These are phyloP conservation scores for Penicillium brasilianum DNA, from an alignment of 2,329 filamentous ascomycete species.

Conservation along the genomic window DNA sequence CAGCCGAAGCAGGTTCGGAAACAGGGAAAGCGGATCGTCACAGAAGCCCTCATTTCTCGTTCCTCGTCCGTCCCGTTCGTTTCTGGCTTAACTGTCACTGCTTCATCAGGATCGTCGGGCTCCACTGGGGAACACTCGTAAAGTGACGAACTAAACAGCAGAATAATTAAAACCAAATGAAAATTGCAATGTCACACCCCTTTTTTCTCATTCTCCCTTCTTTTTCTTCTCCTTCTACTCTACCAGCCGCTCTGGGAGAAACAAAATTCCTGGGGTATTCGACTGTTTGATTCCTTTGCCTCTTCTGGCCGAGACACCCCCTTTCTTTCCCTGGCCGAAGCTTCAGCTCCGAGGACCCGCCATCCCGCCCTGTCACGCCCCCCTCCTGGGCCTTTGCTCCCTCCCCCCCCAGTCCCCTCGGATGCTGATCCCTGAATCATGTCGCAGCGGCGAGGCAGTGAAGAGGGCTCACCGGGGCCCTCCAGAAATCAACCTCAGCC, in stretches of 20 bases:
- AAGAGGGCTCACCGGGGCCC: slow-evolving; percentile 27
- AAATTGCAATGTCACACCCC: slow-evolving; percentile 2
- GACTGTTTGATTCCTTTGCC: not conserved
- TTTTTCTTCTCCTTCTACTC: slow-evolving; percentile 1
- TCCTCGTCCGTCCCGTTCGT: not conserved
- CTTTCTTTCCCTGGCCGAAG: slow-evolving; percentile 17
- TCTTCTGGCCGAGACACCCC: slow-evolving; percentile 18
- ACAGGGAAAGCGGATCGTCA: slow-evolving; percentile 4
- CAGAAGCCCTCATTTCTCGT: not conserved
- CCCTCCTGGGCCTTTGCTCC: slow-evolving; percentile 17
- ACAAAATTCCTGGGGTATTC: not conserved
- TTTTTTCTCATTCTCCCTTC: not conserved
- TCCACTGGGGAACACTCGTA: slow-evolving; percentile 15
- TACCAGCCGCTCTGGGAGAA: not conserved
- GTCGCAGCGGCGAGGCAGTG: slow-evolving; percentile 43
- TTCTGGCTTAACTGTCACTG: slow-evolving; percentile 16
- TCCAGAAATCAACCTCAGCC: slow-evolving; percentile 21
- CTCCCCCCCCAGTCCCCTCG: slow-evolving; percentile 19
- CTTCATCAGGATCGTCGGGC: slow-evolving; percentile 18
- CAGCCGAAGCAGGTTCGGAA: not conserved
- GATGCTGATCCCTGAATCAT: slow-evolving; percentile 38
- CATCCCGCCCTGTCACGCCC: slow-evolving; percentile 11
- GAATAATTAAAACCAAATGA: slow-evolving; percentile 5
- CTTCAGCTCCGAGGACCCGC: slow-evolving; percentile 28
- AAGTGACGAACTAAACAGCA: slow-evolving; percentile 9